Evolutionary conservation across 2,329 filamentous ascomycete species (phyloP).

Genomic region (Paecilomyces niveus): DNA sequence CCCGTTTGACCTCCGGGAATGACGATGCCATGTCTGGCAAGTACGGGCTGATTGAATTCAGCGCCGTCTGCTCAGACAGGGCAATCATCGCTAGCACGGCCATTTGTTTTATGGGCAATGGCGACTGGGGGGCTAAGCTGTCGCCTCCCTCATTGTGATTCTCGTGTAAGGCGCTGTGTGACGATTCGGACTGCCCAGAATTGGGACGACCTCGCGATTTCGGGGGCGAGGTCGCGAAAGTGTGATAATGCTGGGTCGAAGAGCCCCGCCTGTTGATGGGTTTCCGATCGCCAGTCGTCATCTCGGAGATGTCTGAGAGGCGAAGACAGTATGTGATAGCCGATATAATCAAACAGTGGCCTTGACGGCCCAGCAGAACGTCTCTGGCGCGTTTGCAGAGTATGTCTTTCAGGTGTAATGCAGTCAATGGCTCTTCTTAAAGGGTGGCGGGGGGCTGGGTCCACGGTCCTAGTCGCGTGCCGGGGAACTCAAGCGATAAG

Average conservation of each 20-base stretch:
- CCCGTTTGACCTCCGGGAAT: constrained; percentile 70
- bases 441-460: not conserved
- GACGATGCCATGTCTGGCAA: constrained; percentile 83
- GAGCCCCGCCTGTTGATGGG: constrained; percentile 32
- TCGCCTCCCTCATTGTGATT: constrained; percentile 18
- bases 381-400: not conserved
- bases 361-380: not conserved
- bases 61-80: constrained; percentile 86
- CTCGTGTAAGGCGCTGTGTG: constrained; percentile 22
- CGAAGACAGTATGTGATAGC: not conserved
- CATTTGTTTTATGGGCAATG: constrained; percentile 76
- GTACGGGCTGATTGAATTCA: constrained; percentile 95
- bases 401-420: not conserved
- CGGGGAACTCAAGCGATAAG: not conserved
- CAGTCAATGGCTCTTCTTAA: not conserved
- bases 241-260: constrained; percentile 41
- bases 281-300: constrained; percentile 22
- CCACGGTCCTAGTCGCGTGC: not conserved
- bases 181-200: constrained; percentile 35
- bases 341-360: not conserved
- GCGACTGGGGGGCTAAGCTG: constrained; percentile 44
- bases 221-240: constrained; percentile 41
- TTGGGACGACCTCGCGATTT: constrained; percentile 39
- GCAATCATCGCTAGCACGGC: constrained; percentile 80
- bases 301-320: constrained; percentile 8